Conservation (phyloP, 208 protist genomes). For the Lotmaria passim region DNA sequence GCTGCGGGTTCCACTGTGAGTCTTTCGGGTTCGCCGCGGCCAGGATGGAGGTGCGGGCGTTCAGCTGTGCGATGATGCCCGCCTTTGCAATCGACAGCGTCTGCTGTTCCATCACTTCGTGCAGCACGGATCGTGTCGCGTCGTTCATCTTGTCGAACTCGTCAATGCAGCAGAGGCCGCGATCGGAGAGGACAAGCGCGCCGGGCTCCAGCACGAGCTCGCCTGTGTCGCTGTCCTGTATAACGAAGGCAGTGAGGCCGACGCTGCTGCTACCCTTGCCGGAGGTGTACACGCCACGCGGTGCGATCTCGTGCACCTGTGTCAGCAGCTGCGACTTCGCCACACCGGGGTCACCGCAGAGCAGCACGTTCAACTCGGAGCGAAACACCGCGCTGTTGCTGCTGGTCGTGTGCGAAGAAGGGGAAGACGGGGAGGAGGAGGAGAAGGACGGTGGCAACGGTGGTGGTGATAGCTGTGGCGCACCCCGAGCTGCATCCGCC, state of each 20-base stretch:
- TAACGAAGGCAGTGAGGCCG: constrained; percentile 99
- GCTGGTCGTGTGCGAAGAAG: constrained; percentile 5
- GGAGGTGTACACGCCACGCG: constrained; percentile 98
- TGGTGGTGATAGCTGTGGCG: neutral
- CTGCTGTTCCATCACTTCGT: constrained; percentile 99
- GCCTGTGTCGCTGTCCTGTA: constrained; percentile 96
- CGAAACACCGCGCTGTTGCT: constrained; percentile 78
- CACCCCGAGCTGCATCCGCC: neutral
- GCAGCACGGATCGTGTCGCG: constrained; percentile 97
- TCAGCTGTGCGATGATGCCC: constrained; percentile 99
- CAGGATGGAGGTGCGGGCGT: constrained; percentile 98
- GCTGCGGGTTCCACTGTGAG: constrained; percentile 96
- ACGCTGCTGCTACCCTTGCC: constrained; percentile 99
- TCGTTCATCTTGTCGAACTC: constrained; percentile 99
- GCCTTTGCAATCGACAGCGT: constrained; percentile 99
- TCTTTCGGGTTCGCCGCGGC: constrained; percentile 99
- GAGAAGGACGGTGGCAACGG: no score
- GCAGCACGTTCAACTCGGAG: constrained; percentile 98
- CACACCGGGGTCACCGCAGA: constrained; percentile 99
- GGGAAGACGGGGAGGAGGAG: neutral
- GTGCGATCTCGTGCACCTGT: constrained; percentile 98
- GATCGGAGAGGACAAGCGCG: constrained; percentile 98
- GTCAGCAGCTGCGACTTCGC: constrained; percentile 99
- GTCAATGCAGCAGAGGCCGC: constrained; percentile 99
- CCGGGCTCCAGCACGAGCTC: constrained; percentile 99